These are phyloP conservation scores for Botrytis medusae DNA, from an alignment of 2,329 filamentous ascomycete species.

Conservation along the genomic window DNA sequence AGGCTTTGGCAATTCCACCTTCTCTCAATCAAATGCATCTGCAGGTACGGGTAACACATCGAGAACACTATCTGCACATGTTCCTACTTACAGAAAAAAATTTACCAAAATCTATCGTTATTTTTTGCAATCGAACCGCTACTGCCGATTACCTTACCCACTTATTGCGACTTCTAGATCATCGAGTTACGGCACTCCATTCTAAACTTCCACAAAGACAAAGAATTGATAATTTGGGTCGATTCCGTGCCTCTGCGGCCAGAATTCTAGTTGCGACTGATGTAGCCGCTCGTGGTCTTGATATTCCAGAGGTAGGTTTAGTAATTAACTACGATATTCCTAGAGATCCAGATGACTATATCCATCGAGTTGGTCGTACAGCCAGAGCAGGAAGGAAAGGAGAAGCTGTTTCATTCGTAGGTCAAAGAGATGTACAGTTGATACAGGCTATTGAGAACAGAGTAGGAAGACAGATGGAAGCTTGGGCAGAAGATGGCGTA, in stretches of 20 bases:
- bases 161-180: constrained; percentile 78
- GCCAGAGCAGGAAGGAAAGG: constrained; percentile 85
- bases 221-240: constrained; percentile 80
- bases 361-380: constrained; percentile 93
- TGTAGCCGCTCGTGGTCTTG: constrained; percentile 88
- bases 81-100: constrained; percentile 80
- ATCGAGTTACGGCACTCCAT: constrained; percentile 89
- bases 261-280: constrained; percentile 92
- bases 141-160: constrained; percentile 90
- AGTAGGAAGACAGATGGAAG: constrained; percentile 76
- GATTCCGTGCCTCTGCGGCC: constrained; percentile 87
- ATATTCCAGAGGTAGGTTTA: constrained; percentile 87
- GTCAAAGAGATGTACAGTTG: constrained; percentile 87
- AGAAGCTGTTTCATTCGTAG: constrained; percentile 82
- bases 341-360: constrained; percentile 95
- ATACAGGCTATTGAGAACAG: constrained; percentile 87
- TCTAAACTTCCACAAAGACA: constrained; percentile 83
- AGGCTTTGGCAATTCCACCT: constrained; percentile 71
- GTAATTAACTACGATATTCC: constrained; percentile 97
- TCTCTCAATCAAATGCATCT: constrained; percentile 83
- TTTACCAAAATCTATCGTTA: constrained; percentile 73
- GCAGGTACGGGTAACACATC: constrained; percentile 85
- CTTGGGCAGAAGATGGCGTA: constrained; percentile 86
- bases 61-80: constrained; percentile 91
- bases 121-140: constrained; percentile 90